Percentiles rank a stretch among this genome's conserved stretches.
phyloP scores from a whole-genome alignment of 768 basidiomycete species.

The Auricularia cornea region DNA sequence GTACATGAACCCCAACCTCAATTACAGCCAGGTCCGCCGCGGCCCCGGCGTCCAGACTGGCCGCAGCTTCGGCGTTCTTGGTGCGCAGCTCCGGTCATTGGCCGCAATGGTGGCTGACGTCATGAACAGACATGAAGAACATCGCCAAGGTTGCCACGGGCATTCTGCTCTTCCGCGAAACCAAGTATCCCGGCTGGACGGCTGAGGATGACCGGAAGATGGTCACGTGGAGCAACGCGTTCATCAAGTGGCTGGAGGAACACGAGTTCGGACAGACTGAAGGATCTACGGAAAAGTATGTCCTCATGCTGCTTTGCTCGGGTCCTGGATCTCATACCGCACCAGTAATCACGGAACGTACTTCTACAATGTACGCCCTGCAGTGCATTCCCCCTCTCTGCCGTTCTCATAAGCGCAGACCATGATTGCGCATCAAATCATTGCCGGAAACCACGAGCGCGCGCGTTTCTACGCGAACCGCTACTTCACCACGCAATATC shows the following conservation, averaged over 20 bases:
- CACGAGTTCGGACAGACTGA: slow-evolving; percentile 35
- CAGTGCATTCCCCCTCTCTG: neutral
- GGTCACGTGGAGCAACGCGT: slow-evolving; percentile 35
- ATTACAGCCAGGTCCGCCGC: slow-evolving; percentile 46
- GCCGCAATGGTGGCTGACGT: neutral
- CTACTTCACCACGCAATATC: slow-evolving; percentile 45
- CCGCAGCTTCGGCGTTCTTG: slow-evolving; percentile 43
- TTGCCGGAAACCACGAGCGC: slow-evolving; percentile 41
- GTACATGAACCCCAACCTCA: slow-evolving; percentile 45
- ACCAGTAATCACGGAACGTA: slow-evolving; percentile 59
- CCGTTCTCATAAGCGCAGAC: slow-evolving; percentile 34
- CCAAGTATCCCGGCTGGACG: slow-evolving; percentile 46
- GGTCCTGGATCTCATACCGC: neutral
- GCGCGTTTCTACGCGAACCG: slow-evolving; percentile 37
- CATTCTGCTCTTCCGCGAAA: slow-evolving; percentile 35
- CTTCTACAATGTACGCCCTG: slow-evolving; percentile 33
- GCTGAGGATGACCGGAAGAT: slow-evolving; percentile 40
- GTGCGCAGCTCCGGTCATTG: no score
- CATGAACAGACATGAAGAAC: slow-evolving; percentile 40
- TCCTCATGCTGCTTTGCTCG: no score
- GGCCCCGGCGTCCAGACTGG: slow-evolving; percentile 40
- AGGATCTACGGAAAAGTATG: slow-evolving; percentile 41
- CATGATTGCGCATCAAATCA: slow-evolving; percentile 41
- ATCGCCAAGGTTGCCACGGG: slow-evolving; percentile 45
- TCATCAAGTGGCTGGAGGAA: slow-evolving; percentile 42